Percentiles rank a stretch among this genome's conserved stretches.
phyloP scores from a whole-genome alignment of 805 yeast genomes.

The Cyberlindnera meyerae region DNA sequence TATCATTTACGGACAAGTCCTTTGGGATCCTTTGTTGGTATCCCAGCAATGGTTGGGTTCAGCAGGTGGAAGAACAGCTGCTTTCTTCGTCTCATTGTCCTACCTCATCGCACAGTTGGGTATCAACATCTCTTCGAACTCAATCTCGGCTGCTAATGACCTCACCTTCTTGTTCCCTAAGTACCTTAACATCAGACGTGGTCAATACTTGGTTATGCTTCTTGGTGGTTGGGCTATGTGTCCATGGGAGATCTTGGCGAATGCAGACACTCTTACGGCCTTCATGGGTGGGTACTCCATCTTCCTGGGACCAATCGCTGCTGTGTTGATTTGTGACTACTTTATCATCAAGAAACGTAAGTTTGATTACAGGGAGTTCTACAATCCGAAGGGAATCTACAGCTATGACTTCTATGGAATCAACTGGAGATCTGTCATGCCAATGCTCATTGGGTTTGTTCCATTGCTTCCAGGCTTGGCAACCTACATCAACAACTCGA shows the following conservation, averaged over 20 bases:
- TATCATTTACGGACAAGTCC: conserved; percentile 16
- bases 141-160: conserved; percentile 65
- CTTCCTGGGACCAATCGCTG: conserved; percentile 17
- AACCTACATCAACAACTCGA: conserved; percentile 10
- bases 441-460: conserved; percentile 12
- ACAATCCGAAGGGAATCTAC: conserved; percentile 11
- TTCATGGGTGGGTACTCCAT: conserved; percentile 19
- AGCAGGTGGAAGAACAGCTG: conserved; percentile 66
- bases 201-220: conserved; percentile 11
- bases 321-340: conserved; percentile 15
- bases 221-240: conserved; percentile 17
- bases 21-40: conserved; percentile 18
- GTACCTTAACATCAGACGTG: conserved; percentile 62
- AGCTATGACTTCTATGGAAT: conserved; percentile 10
- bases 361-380: conserved; percentile 6
- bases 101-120: conserved; percentile 74
- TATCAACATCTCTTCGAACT: conserved; percentile 67
- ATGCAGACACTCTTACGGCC: conserved; percentile 12
- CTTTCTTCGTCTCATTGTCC: conserved; percentile 61
- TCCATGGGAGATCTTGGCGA: conserved; percentile 16
- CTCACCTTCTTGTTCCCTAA: conserved; percentile 60
- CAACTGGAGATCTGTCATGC: conserved; percentile 12
- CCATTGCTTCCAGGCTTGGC: conserved; percentile 16
- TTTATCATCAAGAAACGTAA: conserved; percentile 11
- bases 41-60: conserved; percentile 16